phyloP scores from a whole-genome alignment of 768 basidiomycete species.

The Panaeolus papilionaceus region DNA sequence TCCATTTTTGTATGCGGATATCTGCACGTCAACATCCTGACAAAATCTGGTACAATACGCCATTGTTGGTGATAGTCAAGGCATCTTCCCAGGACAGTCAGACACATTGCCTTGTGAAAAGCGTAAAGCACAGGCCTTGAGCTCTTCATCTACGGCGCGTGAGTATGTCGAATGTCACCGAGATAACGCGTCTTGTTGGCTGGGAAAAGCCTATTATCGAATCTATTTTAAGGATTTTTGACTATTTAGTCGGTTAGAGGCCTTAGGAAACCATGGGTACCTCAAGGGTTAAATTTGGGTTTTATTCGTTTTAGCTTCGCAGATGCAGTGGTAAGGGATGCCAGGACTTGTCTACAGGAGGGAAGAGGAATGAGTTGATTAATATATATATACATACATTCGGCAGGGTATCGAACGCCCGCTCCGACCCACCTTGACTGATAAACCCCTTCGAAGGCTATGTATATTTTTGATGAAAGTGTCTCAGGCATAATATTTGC shows the following conservation, averaged over 20 bases:
- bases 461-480: neutral
- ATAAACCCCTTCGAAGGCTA: neutral
- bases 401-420: neutral
- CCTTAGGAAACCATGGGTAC: neutral
- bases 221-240: neutral
- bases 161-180: neutral
- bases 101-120: neutral
- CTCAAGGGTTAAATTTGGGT: neutral
- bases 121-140: neutral
- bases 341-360: neutral
- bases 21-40: neutral
- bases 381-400: neutral
- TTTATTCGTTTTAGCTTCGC: neutral
- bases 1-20: conserved; percentile 2
- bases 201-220: neutral
- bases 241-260: neutral
- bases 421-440: neutral
- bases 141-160: neutral
- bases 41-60: neutral
- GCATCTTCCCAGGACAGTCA: neutral
- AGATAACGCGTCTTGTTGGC: neutral
- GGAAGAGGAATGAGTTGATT: neutral
- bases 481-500: conserved; percentile 1
- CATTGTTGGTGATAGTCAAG: neutral
- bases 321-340: neutral